Evolutionary conservation across 306 rosid genomes (phyloP).

Genomic region (Prunus persica): DNA sequence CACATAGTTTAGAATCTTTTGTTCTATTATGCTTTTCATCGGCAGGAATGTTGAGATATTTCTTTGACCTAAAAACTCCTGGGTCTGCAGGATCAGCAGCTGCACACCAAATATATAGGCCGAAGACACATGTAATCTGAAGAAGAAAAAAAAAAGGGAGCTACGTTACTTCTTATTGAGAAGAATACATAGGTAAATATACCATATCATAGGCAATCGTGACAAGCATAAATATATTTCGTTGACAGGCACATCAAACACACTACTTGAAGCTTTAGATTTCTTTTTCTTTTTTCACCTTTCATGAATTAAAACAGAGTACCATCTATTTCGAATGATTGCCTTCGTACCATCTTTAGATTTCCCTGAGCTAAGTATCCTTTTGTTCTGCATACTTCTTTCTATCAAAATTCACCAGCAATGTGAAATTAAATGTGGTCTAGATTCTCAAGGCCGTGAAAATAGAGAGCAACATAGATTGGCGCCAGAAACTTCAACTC

Average conservation of each 20-base stretch:
- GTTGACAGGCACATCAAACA: not conserved
- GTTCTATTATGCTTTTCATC: slow-evolving; percentile 43
- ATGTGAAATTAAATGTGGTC: not conserved
- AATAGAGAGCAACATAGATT: not conserved
- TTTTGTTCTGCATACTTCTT: not conserved
- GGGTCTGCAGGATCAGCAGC: slow-evolving; percentile 97
- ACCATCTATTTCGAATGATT: not conserved
- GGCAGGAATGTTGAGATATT: slow-evolving; percentile 62
- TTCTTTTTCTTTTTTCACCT: not conserved
- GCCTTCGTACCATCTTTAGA: not conserved
- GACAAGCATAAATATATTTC: not conserved
- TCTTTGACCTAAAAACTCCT: slow-evolving; percentile 92
- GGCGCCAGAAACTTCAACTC: not conserved
- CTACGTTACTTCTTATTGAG: slow-evolving; percentile 4
- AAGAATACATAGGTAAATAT: not conserved
- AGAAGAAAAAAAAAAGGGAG: slow-evolving; percentile 15
- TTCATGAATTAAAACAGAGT: not conserved
- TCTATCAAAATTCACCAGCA: not conserved
- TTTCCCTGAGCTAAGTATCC: not conserved
- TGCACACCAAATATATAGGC: slow-evolving; percentile 95
- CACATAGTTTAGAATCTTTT: slow-evolving; percentile 62
- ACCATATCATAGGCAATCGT: not conserved
- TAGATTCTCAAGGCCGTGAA: not conserved
- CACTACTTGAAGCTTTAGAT: not conserved
- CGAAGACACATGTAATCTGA: slow-evolving; percentile 83